Conservation (phyloP, 768 basidiomycete genomes). For the Chiua virens region DNA sequence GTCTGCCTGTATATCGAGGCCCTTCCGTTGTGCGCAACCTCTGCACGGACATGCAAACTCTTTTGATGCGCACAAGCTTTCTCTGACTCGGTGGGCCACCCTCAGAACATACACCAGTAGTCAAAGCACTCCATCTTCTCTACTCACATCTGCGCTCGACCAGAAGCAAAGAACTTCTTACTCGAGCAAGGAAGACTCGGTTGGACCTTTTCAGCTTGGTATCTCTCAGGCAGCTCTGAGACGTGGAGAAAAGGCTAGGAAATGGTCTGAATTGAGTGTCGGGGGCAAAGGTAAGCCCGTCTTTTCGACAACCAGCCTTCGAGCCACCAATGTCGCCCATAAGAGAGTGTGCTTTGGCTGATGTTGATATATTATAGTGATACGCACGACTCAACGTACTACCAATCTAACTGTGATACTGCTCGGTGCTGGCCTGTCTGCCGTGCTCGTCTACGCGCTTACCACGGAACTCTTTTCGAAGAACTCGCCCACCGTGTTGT, state of each 20-base stretch:
- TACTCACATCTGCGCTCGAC: conserved; percentile 66
- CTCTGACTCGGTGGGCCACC: neutral
- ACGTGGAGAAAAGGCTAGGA: conserved; percentile 57
- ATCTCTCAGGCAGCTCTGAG: conserved; percentile 55
- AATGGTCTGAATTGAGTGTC: conserved; percentile 78
- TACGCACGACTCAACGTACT: conserved; percentile 47
- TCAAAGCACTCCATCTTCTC: conserved; percentile 44
- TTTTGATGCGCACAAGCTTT: neutral
- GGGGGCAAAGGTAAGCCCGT: conserved; percentile 65
- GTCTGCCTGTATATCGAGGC: conserved; percentile 6
- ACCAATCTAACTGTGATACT: conserved; percentile 56
- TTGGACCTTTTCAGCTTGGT: conserved; percentile 79
- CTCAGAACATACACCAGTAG: conserved; percentile 47
- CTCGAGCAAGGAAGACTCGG: conserved; percentile 51
- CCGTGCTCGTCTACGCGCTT: conserved; percentile 71
- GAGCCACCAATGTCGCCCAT: neutral
- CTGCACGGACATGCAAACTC: neutral
- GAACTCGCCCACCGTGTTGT: conserved; percentile 83
- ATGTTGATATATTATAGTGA: conserved; percentile 6
- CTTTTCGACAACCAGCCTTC: neutral
- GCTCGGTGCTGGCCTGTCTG: conserved; percentile 78
- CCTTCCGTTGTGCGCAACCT: conserved; percentile 3
- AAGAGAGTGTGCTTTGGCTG: neutral
- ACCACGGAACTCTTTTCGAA: conserved; percentile 85
- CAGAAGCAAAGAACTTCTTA: conserved; percentile 45